Evolutionary conservation across 2,329 filamentous ascomycete species (phyloP), one percentile per base, ranked within the genome.

Genomic region (Ceratocystis albifundus): DNA sequence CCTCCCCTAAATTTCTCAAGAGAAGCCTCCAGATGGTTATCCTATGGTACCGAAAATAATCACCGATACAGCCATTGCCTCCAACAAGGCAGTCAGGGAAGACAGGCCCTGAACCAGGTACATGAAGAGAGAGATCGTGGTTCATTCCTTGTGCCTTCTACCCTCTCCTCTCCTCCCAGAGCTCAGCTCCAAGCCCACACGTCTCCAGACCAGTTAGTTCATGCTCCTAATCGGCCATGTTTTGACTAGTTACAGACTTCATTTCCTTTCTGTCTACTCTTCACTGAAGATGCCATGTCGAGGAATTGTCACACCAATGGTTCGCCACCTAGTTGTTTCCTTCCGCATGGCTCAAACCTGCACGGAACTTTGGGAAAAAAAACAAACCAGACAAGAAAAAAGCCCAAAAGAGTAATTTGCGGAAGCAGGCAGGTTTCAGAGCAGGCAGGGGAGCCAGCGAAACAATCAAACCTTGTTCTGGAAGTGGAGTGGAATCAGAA

Each of bases 331-430:
- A 20, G 55, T 20, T 59, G 55, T 59, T 36, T 30, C 55, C n/a
- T 59, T 25, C 55, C 5, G 28, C 55, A 59, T 36, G 17, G 55
- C 17, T 59, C 55, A 36, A 59, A 36, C 55, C 55, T 59, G 55
- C 55, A 36, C 55, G 28, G 55, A 36, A 32, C 25, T 59, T 59
- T 59, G 28, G 48, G 10, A 22, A n/a, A 4, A 53, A 53, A 41
- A 53, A 53, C 25, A 25, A 53, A 15, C 6, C 48, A 59, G 28
- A 59, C 3, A 59, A 59, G 30, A n/a, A 59, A 57, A 57, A 59
- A n/a, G 17, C 55, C 55, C 28, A 59, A 59, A 59, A 25, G 28
- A 59, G 55, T 59, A 59, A 59, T 59, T 59, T 59, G 55, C 55
- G 55, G 55, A 25, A 59, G 12, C 28, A 32, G 32, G 55, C 55